phyloP scores from a whole-genome alignment of 768 basidiomycete species.

The Boletales sp. region DNA sequence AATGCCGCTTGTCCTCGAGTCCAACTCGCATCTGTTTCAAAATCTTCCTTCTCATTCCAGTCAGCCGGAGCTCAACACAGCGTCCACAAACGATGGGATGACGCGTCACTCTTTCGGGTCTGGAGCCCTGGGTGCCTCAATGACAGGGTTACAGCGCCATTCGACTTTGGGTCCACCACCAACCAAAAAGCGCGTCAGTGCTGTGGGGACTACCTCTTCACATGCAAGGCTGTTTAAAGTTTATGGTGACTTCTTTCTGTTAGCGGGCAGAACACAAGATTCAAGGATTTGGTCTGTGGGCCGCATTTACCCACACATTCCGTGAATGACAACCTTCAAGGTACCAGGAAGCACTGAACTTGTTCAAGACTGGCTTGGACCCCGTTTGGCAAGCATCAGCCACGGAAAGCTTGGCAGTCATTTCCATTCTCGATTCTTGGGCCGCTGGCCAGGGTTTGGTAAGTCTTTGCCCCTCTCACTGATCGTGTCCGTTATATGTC shows the following conservation, averaged over 20 bases:
- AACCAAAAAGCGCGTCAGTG: conserved; percentile 58
- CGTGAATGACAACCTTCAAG: conserved; percentile 37
- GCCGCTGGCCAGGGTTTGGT: conserved; percentile 69
- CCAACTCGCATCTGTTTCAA: conserved; percentile 38
- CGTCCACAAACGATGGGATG: conserved; percentile 31
- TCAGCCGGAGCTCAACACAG: conserved; percentile 48
- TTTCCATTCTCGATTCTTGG: conserved; percentile 83
- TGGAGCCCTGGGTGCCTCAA: conserved; percentile 2
- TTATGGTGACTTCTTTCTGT: conserved; percentile 81
- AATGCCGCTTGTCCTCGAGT: conserved; percentile 54
- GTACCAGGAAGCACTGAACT: conserved; percentile 80
- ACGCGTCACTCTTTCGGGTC: conserved; percentile 55
- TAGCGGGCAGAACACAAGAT: conserved; percentile 84
- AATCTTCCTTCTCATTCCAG: conserved; percentile 50
- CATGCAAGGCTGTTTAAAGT: conserved; percentile 87
- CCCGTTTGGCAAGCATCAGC: conserved; percentile 86
- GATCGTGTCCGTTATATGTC: conserved; percentile 1
- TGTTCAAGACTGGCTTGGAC: conserved; percentile 76
- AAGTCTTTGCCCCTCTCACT: conserved; percentile 28
- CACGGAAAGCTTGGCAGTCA: conserved; percentile 80
- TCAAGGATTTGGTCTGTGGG: conserved; percentile 70
- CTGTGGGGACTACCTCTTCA: conserved; percentile 66
- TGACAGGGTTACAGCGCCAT: conserved; percentile 41
- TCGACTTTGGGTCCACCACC: conserved; percentile 43
- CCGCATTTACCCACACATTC: conserved; percentile 3